phyloP scores from a whole-genome alignment of 352 stramenopile species.

The Thraustochytrium sp. region DNA sequence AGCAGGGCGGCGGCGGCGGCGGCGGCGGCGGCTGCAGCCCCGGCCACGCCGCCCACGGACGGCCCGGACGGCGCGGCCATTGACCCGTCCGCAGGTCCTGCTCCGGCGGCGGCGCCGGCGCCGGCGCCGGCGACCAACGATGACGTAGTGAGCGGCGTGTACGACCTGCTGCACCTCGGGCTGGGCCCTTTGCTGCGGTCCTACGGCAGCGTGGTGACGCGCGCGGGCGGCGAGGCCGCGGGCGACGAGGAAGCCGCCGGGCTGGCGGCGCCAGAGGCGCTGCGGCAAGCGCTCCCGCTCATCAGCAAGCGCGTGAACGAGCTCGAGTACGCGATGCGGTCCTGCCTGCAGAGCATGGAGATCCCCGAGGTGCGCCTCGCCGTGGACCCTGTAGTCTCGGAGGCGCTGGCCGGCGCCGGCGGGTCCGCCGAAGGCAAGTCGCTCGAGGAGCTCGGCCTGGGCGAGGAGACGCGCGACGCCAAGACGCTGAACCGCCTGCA shows the following conservation, averaged over 20 bases:
- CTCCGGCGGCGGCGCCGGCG: too few species aligned
- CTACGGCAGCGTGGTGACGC: neutral
- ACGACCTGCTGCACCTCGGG: constrained; percentile 6
- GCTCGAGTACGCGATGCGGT: constrained; percentile 81
- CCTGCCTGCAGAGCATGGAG: constrained; percentile 88
- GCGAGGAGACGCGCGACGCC: constrained; percentile 49
- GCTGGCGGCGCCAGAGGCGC: neutral
- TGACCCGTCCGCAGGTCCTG: too few species aligned
- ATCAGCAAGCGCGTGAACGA: constrained; percentile 69
- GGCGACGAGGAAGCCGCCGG: neutral
- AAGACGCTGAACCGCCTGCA: constrained; percentile 53
- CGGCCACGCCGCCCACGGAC: neutral
- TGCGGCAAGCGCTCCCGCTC: constrained; percentile 10
- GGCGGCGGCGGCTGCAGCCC: too few species aligned
- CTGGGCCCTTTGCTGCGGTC: neutral
- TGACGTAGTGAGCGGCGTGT: neutral
- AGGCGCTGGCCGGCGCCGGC: constrained; percentile 59
- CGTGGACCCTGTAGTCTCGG: constrained; percentile 75
- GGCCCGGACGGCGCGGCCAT: neutral
- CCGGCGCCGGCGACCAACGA: too few species aligned
- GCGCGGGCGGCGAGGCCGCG: neutral
- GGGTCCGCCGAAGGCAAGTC: constrained; percentile 46
- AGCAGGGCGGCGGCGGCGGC: too few species aligned
- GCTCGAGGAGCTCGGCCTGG: constrained; percentile 48
- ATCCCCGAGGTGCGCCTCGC: constrained; percentile 83